A percentile compares a stretch with the other conserved stretches of the same genome.
Evolutionary conservation across 352 stramenopile species (phyloP).

Genomic region (Phytophthora tubulina): DNA sequence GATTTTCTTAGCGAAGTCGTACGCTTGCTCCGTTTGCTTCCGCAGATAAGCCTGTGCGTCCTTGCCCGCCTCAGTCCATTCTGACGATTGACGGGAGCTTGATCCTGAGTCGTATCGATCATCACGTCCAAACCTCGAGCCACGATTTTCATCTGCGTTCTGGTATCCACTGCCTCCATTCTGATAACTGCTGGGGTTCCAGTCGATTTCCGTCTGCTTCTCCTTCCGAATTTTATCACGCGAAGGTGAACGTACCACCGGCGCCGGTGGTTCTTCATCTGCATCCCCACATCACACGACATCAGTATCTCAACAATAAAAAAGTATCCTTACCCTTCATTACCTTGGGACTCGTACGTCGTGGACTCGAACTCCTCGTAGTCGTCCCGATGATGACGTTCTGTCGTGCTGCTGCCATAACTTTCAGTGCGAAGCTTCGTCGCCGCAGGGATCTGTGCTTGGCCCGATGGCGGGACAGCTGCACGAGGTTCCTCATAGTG

Average conservation of each 20-base stretch:
- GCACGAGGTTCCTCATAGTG: conserved; percentile 32
- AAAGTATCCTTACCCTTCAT: neutral
- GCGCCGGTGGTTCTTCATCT: conserved; percentile 48
- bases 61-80: conserved; percentile 55
- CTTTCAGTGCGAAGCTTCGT: conserved; percentile 33
- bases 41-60: conserved; percentile 73
- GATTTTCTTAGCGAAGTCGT: conserved; percentile 92
- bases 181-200: conserved; percentile 39
- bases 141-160: conserved; percentile 24
- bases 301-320: conserved; percentile 10
- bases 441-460: conserved; percentile 10
- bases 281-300: neutral
- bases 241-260: conserved; percentile 28
- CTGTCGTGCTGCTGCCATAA: conserved; percentile 38
- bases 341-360: conserved; percentile 63
- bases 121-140: conserved; percentile 34
- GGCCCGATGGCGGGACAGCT: neutral
- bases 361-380: conserved; percentile 70
- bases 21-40: conserved; percentile 88
- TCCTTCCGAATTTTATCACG: conserved; percentile 41
- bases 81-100: conserved; percentile 26
- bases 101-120: conserved; percentile 43
- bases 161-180: conserved; percentile 32
- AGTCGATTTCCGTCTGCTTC: conserved; percentile 29
- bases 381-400: conserved; percentile 44